Base-by-base conservation (phyloP, 768 basidiomycete genomes). In the Termitomyces sp. region DNA sequence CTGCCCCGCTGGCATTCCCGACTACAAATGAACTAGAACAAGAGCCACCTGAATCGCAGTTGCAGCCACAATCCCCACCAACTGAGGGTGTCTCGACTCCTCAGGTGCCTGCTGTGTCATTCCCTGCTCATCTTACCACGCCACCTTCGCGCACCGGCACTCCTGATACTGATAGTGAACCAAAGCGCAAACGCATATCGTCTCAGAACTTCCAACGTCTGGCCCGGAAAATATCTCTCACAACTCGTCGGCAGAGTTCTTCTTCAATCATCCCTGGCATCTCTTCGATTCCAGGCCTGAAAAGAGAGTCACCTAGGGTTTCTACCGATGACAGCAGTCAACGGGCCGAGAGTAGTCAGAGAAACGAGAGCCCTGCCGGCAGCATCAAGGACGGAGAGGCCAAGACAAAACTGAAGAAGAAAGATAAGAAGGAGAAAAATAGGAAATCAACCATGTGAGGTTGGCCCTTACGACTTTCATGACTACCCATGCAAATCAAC, bases 181-280 rank as follows among this genome's bases (percentile, higher is more conserved):
- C 83, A 34, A 91, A 90, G 75, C 78, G 90, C 59, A 90, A 87
- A 67, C 82, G 89, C 19, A 90, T 89, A 57, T 86, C 89, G 9
- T 88, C 89, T 27, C 91, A 94, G 68, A 92, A 92, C 65, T 90
- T 94, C 77, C 89, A 91, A 68, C 81, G 89, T 17, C 67, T 93
- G 37, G 91, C 90, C 16, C 77, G 89, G 58, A 77, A 83, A 59
- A 86, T 93, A 54, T 91, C 90, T 10, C 69, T 89, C 43, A 80
- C 76, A 29, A 80, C 85, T 0, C 79, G 81, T 45, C 81, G 85
- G 27, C 80, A 82, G 60, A 81, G 79, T 37, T 80, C 77, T 32
- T 80, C 81, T 17, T 79, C 77, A 8, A 78, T 82, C 37, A 73
- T 80, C 23, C 79, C 82, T 53, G 78, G 78, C 27, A 71, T 86